These are phyloP conservation scores for Colletotrichum nymphaeae DNA, from an alignment of 2,329 filamentous ascomycete genomes.

Conservation along the genomic window DNA sequence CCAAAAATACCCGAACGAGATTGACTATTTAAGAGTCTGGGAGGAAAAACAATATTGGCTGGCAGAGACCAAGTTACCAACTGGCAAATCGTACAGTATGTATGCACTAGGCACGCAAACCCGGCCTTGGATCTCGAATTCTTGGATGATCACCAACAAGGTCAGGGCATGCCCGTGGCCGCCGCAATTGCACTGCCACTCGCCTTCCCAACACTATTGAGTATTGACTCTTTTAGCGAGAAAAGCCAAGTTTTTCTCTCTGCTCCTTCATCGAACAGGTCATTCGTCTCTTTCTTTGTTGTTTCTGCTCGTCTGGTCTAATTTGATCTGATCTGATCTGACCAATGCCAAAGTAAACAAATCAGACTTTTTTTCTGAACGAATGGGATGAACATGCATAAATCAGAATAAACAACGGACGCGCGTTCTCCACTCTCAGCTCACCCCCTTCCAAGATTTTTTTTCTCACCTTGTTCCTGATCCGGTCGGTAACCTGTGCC, in stretches of 20 bases:
- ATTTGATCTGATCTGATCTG: not conserved
- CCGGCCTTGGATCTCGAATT: not conserved
- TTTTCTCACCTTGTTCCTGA: not conserved
- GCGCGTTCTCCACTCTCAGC: not conserved
- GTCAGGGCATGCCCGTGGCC: not conserved
- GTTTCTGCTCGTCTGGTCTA: not conserved
- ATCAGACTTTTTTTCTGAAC: not conserved
- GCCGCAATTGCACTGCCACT: not conserved
- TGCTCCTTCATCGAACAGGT: not conserved
- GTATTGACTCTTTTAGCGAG: not conserved
- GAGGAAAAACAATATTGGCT: not conserved
- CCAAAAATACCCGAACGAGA: not conserved
- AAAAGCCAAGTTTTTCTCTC: not conserved
- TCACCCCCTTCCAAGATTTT: not conserved
- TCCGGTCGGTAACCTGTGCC: not conserved
- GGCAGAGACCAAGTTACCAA: not conserved
- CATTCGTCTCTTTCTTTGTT: not conserved
- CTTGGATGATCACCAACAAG: not conserved
- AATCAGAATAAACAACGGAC: not conserved
- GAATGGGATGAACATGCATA: not conserved
- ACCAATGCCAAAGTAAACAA: not conserved
- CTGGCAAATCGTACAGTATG: no score
- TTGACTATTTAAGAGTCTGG: not conserved
- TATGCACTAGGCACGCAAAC: not conserved
- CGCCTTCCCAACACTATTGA: not conserved